phyloP scores from a whole-genome alignment of 1,139 yeast genomes.

The Yamadazyma membranifaciens region DNA sequence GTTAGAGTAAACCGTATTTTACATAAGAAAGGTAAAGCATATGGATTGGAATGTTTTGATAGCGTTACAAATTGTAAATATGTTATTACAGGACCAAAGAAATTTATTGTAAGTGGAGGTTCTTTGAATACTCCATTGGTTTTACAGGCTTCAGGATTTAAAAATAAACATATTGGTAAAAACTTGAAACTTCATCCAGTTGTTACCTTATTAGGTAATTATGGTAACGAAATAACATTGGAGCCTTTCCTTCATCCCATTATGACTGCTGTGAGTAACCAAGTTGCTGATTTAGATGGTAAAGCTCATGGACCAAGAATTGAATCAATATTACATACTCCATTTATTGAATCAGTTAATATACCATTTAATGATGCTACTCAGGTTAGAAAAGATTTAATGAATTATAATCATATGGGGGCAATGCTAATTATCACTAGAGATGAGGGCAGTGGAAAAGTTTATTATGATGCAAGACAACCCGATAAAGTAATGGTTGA shows the following conservation, averaged over 20 bases:
- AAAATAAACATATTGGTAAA: constrained; percentile 51
- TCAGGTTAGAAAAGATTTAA: constrained; percentile 30
- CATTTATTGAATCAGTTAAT: constrained; percentile 37
- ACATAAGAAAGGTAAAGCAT: constrained; percentile 44
- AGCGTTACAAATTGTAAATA: constrained; percentile 27
- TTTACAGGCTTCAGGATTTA: constrained; percentile 52
- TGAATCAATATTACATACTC: constrained; percentile 51
- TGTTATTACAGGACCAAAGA: constrained; percentile 45
- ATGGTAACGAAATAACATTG: constrained; percentile 31
- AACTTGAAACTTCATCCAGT: constrained; percentile 58
- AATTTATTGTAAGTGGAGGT: constrained; percentile 50
- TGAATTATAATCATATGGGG: constrained; percentile 40
- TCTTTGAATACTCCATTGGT: constrained; percentile 52
- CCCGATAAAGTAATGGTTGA: constrained; percentile 41
- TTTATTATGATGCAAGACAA: constrained; percentile 31
- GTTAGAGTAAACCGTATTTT: constrained; percentile 41
- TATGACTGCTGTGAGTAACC: constrained; percentile 51
- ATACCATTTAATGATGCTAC: constrained; percentile 46
- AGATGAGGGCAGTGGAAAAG: constrained; percentile 45
- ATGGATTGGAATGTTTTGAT: constrained; percentile 41
- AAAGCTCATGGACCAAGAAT: constrained; percentile 57
- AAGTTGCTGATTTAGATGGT: constrained; percentile 54
- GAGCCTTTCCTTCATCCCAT: constrained; percentile 45
- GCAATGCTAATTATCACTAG: constrained; percentile 50
- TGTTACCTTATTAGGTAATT: constrained; percentile 42